Base-by-base conservation (phyloP, 805 yeast genomes). In the Yarrowia sp. region DNA sequence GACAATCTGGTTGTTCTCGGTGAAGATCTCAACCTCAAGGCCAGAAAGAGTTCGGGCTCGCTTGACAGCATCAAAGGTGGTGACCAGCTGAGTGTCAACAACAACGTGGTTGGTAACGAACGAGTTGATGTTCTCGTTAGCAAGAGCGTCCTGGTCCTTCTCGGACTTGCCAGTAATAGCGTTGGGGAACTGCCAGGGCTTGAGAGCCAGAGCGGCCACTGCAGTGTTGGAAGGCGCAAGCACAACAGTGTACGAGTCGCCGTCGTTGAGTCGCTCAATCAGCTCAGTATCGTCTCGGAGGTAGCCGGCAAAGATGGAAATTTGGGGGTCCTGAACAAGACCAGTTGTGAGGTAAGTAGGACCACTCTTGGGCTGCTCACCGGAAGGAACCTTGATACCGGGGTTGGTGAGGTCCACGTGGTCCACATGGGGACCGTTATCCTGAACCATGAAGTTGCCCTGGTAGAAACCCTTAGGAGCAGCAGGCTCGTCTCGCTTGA, bases 161-260 rank as follows among this genome's bases (percentile, higher is more conserved):
- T 80, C 81, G 31, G 74, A 71, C 22, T 39, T 42, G 36, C 74
- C 76, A 7, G 76, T 79, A 22, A 78, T 78, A 14, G 84, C 77
- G 5, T 78, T 70, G 8, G 96, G 96, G 74, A 87, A 90, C 72
- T 87, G 87, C 96, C 96, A 91, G 18, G 96, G 96, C 73, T 90
- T 90, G 65, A 73, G 65, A 3, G 74, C 11, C 55, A 86, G 71
- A 1, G 79, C 75, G 36, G 76, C 76, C 66, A 90, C 78, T 3
- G 90, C 92, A 11, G 74, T 74, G 71, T 90, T 84, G 1, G 84
- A 78, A 8, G 96, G 96, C 2, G 96, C 90, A 71, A 90, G 81
- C 7, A 90, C 81, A 22, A 89, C 75, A 65, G 76, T 79, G 70
- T 77, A 77, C 42, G 71, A 70, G 35, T 77, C 75, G 14, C 75